Evolutionary conservation across 2,329 filamentous ascomycete genomes (phyloP).

Genomic region (Calonectria honghensis): DNA sequence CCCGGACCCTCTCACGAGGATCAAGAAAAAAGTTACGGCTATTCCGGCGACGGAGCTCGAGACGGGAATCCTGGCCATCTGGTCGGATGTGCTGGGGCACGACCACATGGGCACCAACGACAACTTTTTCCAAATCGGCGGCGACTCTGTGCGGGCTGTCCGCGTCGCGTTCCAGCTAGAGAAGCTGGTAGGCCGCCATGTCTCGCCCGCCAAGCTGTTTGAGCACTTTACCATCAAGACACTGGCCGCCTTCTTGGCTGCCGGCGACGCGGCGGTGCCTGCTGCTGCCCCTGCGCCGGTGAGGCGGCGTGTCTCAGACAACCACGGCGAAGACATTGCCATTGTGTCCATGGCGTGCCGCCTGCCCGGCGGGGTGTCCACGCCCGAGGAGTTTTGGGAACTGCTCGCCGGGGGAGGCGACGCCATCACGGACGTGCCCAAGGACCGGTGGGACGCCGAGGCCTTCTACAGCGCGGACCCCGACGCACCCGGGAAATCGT

Average conservation of each 20-base stretch:
- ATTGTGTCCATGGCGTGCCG: neutral
- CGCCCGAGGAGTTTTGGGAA: neutral
- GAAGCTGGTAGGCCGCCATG: neutral
- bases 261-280: neutral
- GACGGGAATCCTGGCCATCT: neutral
- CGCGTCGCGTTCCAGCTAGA: neutral
- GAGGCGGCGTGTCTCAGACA: neutral
- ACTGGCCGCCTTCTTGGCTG: neutral
- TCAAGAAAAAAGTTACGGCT: too few relatives aligned
- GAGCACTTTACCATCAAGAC: neutral
- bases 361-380: neutral
- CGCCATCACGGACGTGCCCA: neutral
- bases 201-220: neutral
- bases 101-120: neutral
- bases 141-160: neutral
- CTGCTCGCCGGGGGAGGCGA: neutral
- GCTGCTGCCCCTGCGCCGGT: neutral
- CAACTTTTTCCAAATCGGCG: conserved; percentile 9
- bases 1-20: neutral
- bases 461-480: neutral
- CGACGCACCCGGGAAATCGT: neutral
- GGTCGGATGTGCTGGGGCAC: neutral
- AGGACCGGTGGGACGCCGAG: neutral
- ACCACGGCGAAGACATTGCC: neutral
- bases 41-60: neutral